These are phyloP conservation scores for Agrocybe pediades DNA, from an alignment of 768 basidiomycete genomes.

Conservation along the genomic window DNA sequence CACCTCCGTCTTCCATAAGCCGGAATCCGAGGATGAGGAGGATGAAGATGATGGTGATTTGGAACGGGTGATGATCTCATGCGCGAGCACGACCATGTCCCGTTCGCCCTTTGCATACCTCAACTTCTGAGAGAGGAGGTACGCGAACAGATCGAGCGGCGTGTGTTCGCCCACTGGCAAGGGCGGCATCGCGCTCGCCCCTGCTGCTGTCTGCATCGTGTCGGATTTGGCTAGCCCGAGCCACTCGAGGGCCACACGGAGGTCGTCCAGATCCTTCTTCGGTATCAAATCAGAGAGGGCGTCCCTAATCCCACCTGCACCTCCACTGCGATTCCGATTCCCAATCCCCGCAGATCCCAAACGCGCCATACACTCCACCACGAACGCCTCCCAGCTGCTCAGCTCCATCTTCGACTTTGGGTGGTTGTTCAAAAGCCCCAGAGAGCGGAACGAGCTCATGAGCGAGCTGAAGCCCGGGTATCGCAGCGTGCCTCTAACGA, in stretches of 20 bases:
- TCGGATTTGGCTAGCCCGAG: constrained; percentile 31
- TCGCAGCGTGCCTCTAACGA: constrained; percentile 85
- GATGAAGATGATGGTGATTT: constrained; percentile 9
- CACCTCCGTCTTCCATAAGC: constrained; percentile 1
- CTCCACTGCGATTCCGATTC: too few species aligned
- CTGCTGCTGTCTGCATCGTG: neutral
- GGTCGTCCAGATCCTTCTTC: constrained; percentile 19
- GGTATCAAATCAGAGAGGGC: constrained; percentile 23
- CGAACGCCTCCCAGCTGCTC: constrained; percentile 39
- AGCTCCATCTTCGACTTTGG: constrained; percentile 30
- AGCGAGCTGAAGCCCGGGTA: constrained; percentile 82
- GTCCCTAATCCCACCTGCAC: too few species aligned
- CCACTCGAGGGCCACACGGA: constrained; percentile 51
- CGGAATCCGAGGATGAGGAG: constrained; percentile 8
- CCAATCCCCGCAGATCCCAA: too few species aligned
- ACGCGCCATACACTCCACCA: constrained; percentile 25
- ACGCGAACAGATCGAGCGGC: constrained; percentile 77
- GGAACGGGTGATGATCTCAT: constrained; percentile 68
- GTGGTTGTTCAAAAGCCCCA: constrained; percentile 67
- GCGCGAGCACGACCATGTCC: constrained; percentile 86
- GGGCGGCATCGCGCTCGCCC: constrained; percentile 33
- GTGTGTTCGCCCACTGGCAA: constrained; percentile 43
- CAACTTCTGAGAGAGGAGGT: constrained; percentile 70
- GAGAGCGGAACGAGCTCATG: constrained; percentile 68
- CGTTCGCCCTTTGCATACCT: constrained; percentile 70